These are phyloP conservation scores for Fusarium agapanthi DNA, from an alignment of 2,329 filamentous ascomycete species.

Conservation along the genomic window DNA sequence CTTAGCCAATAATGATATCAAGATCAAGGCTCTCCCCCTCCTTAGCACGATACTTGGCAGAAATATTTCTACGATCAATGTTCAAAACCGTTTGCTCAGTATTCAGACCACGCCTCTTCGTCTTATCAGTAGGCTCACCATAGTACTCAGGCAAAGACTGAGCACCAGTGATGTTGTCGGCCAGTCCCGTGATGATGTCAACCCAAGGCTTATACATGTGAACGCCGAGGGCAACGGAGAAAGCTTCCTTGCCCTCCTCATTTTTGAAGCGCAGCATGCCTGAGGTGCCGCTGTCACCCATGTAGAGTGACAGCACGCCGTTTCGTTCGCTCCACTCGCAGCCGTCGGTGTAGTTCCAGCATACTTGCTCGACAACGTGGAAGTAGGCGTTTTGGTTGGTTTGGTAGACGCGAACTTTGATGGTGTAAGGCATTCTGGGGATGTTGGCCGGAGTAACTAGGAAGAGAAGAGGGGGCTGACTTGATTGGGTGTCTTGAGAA, in stretches of 20 bases:
- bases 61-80: conserved; percentile 23
- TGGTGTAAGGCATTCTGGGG: conserved; percentile 28
- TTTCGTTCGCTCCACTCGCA: conserved; percentile 19
- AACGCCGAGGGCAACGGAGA: conserved; percentile 29
- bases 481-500: background rate
- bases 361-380: conserved; percentile 26
- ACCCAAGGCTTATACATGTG: conserved; percentile 37
- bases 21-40: conserved; percentile 33
- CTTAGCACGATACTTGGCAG: conserved; percentile 18
- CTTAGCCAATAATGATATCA: conserved; percentile 23
- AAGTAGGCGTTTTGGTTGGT: conserved; percentile 34
- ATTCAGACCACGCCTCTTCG: background rate
- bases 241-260: conserved; percentile 29
- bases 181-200: conserved; percentile 27
- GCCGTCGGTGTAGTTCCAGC: conserved; percentile 35
- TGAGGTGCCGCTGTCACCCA: conserved; percentile 30
- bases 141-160: conserved; percentile 36
- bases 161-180: conserved; percentile 24
- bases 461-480: background rate
- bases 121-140: conserved; percentile 10
- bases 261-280: conserved; percentile 37
- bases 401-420: conserved; percentile 36
- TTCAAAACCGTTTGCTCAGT: conserved; percentile 30
- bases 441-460: accelerated
- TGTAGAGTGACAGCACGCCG: conserved; percentile 11